Evolutionary conservation across 2,329 filamentous ascomycete genomes (phyloP).

Genomic region (Colletotrichum viniferum): DNA sequence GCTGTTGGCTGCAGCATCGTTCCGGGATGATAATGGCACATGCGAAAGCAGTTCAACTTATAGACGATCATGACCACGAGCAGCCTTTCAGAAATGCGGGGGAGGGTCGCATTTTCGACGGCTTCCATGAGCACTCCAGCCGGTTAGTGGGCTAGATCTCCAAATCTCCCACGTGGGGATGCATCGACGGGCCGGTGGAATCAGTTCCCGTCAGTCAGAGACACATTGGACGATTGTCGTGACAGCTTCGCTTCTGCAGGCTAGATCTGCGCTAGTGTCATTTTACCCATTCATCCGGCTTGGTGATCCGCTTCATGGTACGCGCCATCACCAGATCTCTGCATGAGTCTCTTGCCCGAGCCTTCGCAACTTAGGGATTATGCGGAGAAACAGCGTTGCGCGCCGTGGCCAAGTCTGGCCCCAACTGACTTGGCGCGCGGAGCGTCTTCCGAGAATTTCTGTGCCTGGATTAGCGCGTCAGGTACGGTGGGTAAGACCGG

Average conservation of each 20-base stretch:
- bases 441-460: conserved; percentile 11
- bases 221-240: background rate
- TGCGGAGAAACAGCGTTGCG: background rate
- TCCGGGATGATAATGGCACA: background rate
- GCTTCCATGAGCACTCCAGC: background rate
- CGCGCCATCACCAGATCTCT: background rate
- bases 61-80: background rate
- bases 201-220: background rate
- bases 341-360: background rate
- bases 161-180: background rate
- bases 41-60: background rate
- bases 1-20: background rate
- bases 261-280: background rate
- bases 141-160: background rate
- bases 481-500: background rate
- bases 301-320: background rate
- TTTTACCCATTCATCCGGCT: conserved; percentile 9
- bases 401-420: background rate
- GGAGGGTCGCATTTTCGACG: background rate
- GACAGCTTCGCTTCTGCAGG: background rate
- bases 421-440: background rate
- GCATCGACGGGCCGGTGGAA: conserved; percentile 1
- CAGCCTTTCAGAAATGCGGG: background rate
- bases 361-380: background rate
- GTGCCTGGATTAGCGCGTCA: conserved; percentile 13